These are phyloP conservation scores for Calocera cornea DNA, from an alignment of 768 basidiomycete species.

Conservation along the genomic window DNA sequence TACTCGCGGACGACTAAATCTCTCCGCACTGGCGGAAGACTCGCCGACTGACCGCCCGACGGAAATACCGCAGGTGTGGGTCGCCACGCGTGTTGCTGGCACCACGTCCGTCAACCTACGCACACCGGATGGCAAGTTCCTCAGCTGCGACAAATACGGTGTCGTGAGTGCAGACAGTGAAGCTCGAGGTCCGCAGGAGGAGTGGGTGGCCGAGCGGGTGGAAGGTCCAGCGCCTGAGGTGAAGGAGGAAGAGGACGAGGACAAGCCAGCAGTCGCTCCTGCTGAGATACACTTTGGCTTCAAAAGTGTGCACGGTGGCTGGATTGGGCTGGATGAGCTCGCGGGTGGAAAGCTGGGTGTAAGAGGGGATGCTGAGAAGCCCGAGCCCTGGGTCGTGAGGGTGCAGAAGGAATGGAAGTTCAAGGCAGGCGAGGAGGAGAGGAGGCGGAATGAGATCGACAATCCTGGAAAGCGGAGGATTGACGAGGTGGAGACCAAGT, in stretches of 20 bases:
- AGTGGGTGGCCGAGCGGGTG: constrained; percentile 52
- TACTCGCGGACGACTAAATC: constrained; percentile 56
- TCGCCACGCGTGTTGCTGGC: constrained; percentile 72
- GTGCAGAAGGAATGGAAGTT: constrained; percentile 80
- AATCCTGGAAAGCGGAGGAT: constrained; percentile 33
- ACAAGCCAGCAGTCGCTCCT: background rate
- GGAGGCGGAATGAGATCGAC: constrained; percentile 50
- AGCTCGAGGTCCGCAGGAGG: constrained; percentile 84
- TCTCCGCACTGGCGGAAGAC: constrained; percentile 27
- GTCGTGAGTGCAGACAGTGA: constrained; percentile 73
- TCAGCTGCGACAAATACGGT: constrained; percentile 78
- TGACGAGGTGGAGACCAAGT: constrained; percentile 68
- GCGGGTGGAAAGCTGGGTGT: constrained; percentile 69
- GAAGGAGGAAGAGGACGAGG: background rate
- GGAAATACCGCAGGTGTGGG: constrained; percentile 86
- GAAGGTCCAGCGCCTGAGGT: background rate
- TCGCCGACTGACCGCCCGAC: constrained; percentile 32
- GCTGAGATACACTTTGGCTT: constrained; percentile 25
- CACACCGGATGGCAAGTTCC: constrained; percentile 65
- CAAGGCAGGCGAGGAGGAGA: constrained; percentile 59
- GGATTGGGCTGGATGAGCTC: constrained; percentile 70
- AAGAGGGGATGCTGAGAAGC: constrained; percentile 71
- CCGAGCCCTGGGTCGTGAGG: constrained; percentile 81
- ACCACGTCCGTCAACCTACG: constrained; percentile 74
- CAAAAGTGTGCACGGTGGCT: constrained; percentile 81